These are phyloP conservation scores for Trichomonas tenax DNA, from an alignment of 208 protist species.

Conservation along the genomic window DNA sequence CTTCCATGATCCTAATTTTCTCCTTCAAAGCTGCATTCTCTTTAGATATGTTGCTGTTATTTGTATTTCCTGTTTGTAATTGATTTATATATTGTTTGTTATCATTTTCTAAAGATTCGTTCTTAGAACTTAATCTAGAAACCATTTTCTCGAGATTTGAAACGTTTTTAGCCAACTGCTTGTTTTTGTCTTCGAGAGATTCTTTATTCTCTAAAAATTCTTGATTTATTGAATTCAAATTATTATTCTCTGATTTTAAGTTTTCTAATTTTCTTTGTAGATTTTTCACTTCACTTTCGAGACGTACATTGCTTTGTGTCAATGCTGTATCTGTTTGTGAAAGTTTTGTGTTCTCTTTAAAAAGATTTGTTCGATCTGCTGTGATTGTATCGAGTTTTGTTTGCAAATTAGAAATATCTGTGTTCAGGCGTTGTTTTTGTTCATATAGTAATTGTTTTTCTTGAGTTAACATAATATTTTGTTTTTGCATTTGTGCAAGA, in stretches of 20 bases:
- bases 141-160: background rate
- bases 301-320: background rate
- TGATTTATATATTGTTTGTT: background rate
- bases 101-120: background rate
- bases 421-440: background rate
- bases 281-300: background rate
- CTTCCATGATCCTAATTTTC: background rate
- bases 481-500: background rate
- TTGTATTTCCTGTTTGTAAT: background rate
- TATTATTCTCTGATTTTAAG: background rate
- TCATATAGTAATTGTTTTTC: background rate
- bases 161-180: background rate
- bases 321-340: background rate
- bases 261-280: background rate
- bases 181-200: background rate
- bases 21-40: background rate
- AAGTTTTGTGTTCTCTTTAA: background rate
- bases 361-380: background rate
- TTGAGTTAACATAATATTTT: background rate
- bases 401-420: background rate
- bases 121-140: background rate
- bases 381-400: background rate
- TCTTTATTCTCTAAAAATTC: background rate
- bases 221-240: background rate
- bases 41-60: background rate